Evolutionary conservation across 768 basidiomycete genomes (phyloP).

Genomic region (Exsudoporus frostii): DNA sequence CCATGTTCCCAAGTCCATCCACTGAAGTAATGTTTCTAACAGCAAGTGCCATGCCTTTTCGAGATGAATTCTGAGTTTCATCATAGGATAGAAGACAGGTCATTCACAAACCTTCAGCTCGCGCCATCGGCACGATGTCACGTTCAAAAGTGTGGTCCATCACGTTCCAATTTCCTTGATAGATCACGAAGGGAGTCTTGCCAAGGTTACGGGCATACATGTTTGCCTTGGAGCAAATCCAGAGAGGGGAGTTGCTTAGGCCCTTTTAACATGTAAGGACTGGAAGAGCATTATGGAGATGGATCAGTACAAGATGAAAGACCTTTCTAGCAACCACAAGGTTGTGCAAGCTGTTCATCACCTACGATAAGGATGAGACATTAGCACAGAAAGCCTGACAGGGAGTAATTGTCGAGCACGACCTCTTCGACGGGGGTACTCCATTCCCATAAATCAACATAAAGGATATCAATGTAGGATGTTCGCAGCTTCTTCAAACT

Average conservation of each 20-base stretch:
- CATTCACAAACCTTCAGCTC: not conserved
- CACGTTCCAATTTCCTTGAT: not conserved
- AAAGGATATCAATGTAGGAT: not conserved
- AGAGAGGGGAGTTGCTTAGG: not conserved
- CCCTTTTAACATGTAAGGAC: not conserved
- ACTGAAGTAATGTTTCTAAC: not conserved
- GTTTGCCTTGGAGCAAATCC: not conserved
- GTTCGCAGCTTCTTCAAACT: not conserved
- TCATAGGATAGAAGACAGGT: not conserved
- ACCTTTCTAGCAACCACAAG: not conserved
- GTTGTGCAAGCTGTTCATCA: not conserved
- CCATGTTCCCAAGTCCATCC: not conserved
- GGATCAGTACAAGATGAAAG: not conserved
- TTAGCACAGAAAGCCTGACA: not conserved
- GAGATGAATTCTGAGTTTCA: not conserved
- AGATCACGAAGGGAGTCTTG: not conserved
- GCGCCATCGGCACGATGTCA: not conserved
- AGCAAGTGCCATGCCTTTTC: not conserved
- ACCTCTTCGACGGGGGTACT: not conserved
- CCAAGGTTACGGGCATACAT: not conserved
- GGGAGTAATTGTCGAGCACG: not conserved
- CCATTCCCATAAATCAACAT: slow-evolving; percentile 1
- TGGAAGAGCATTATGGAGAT: too few species aligned
- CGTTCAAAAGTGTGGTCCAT: not conserved
- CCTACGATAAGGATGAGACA: not conserved